Evolutionary conservation across 352 stramenopile species (phyloP), one percentile per base, ranked within the genome.

Genomic region (Phytophthora ohioensis): DNA sequence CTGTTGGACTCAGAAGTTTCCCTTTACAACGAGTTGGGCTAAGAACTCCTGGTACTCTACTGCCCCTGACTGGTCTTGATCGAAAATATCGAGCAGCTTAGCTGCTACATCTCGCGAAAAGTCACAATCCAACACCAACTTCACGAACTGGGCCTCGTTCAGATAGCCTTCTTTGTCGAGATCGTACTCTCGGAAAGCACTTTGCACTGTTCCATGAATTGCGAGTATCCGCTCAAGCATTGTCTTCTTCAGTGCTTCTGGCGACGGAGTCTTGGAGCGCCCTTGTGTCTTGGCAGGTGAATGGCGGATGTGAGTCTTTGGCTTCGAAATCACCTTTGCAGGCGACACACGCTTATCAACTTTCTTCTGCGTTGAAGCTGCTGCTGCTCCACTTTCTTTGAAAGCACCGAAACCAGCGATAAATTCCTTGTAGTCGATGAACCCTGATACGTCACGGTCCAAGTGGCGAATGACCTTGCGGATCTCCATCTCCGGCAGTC

Each of bases 381-480:
- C 49, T 21, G 61, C 57, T 0, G 31, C 38, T 39, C 71, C 69
- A 39, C 59, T 71, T 15, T 84, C 77, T 32, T 76, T 78, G 0
- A 67, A 53, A 4, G 67, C 12, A 1, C 73, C 56, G 38, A 92
- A 89, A 3, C 74, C 77, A 13, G 81, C 57, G 42, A 90, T 81
- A 57, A 92, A 92, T 54, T 89, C 76, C 35, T 85, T 84, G 57
- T 92, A 92, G 64, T 92, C 85, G 48, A 92, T 92, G 27, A 81
- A 92, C 0, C 85, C 85, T 0, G 81, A 91, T 10, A 92, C 85
- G 30, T 88, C 71, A 9, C 64, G 69, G 63, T 92, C 85, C 31
- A 92, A 52, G 47, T 91, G 85, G 12, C 85, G 82, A 69, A 92
- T 91, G 35, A 92, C 82, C 61, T 88, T 88, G 41, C 81, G 81